A percentile compares a stretch with the other conserved stretches of the same genome.
These are phyloP conservation scores for Sporobolomyces phaffii DNA, from an alignment of 768 basidiomycete species.

Conservation along the genomic window DNA sequence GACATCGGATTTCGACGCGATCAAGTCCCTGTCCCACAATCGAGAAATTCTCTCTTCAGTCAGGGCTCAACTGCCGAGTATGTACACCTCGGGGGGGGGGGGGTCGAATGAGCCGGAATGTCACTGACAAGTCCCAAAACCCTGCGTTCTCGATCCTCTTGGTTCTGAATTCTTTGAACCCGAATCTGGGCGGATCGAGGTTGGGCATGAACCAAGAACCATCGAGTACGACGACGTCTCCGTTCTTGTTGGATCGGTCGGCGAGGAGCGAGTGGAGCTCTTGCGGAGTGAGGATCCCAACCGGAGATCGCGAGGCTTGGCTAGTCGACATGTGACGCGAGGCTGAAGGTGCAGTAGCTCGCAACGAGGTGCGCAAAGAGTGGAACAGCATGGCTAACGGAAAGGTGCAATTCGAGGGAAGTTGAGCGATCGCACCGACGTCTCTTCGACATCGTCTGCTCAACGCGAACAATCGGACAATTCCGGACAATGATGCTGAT, in stretches of 20 bases:
- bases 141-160: slow-evolving; percentile 9
- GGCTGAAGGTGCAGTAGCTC: not conserved
- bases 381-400: not conserved
- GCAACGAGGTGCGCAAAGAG: not conserved
- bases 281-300: slow-evolving; percentile 46
- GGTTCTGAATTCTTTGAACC: slow-evolving; percentile 59
- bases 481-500: too few species aligned
- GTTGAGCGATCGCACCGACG: not conserved
- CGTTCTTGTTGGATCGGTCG: slow-evolving; percentile 2
- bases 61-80: too few species aligned
- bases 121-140: slow-evolving; percentile 17
- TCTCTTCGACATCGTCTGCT: not conserved
- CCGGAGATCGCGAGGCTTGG: not conserved
- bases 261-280: slow-evolving; percentile 44
- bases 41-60: too few species aligned
- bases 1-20: slow-evolving; percentile 58
- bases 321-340: not conserved
- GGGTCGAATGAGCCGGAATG: too few species aligned
- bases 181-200: slow-evolving; percentile 56
- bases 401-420: not conserved
- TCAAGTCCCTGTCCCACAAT: slow-evolving; percentile 31
- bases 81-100: not conserved
- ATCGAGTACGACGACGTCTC: slow-evolving; percentile 56
- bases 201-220: slow-evolving; percentile 94
- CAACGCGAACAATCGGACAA: not conserved